Evolutionary conservation across 1,284 basidiomycete genomes (phyloP).

Genomic region (Ustilago crameri): DNA sequence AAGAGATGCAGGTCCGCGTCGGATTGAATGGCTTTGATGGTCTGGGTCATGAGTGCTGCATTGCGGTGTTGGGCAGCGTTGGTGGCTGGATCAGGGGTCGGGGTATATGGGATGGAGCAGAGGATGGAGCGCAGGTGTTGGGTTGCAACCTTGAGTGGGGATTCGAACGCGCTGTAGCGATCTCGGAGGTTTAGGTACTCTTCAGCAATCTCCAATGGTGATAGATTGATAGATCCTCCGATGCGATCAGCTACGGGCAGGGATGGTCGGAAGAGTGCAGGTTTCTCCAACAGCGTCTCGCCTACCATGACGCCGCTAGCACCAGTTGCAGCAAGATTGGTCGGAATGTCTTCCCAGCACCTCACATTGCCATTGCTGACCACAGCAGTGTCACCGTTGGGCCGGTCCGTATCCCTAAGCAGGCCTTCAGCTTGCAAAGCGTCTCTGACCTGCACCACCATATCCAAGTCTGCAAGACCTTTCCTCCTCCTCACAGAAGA

Average conservation of each 20-base stretch:
- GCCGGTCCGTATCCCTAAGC: slow-evolving; percentile 57
- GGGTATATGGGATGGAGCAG: slow-evolving; percentile 18
- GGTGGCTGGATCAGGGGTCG: not conserved
- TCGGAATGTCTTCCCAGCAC: slow-evolving; percentile 73
- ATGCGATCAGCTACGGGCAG: not conserved
- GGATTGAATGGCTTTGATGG: slow-evolving; percentile 25
- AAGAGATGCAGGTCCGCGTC: slow-evolving; percentile 19
- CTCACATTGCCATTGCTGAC: slow-evolving; percentile 82
- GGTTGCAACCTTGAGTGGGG: slow-evolving; percentile 31
- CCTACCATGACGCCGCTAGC: slow-evolving; percentile 82
- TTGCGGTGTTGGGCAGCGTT: slow-evolving; percentile 15
- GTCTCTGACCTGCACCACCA: slow-evolving; percentile 73
- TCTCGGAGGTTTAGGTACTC: slow-evolving; percentile 33
- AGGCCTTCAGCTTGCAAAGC: slow-evolving; percentile 62
- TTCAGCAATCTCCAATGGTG: slow-evolving; percentile 17
- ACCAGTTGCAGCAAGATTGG: slow-evolving; percentile 74
- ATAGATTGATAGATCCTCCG: not conserved
- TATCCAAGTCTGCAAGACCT: slow-evolving; percentile 76
- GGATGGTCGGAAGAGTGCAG: slow-evolving; percentile 63
- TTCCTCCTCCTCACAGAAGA: slow-evolving; percentile 76
- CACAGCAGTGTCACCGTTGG: slow-evolving; percentile 71
- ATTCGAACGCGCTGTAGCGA: slow-evolving; percentile 14
- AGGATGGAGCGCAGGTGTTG: slow-evolving; percentile 42
- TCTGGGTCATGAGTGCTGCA: slow-evolving; percentile 14
- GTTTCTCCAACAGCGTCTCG: slow-evolving; percentile 77